Conservation (phyloP, 2,329 filamentous ascomycete genomes). For the Calonectria crousiana region DNA sequence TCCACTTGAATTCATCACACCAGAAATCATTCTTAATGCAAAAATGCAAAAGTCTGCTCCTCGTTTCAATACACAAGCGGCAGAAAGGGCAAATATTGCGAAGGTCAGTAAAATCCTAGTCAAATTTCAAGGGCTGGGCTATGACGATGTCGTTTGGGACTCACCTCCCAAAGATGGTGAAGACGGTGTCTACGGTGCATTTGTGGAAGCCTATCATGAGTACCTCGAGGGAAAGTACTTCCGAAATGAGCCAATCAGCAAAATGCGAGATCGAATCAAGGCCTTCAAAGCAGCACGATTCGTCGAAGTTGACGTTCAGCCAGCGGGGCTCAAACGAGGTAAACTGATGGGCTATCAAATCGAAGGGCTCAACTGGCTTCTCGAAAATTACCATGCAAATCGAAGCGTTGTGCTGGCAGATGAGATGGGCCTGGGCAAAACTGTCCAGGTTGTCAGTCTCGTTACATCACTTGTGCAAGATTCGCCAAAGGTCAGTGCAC, state of each 20-base stretch:
- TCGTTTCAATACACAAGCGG: conserved; percentile 69
- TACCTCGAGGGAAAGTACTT: conserved; percentile 86
- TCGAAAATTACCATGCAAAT: conserved; percentile 86
- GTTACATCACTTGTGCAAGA: conserved; percentile 79
- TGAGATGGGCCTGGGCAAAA: conserved; percentile 98
- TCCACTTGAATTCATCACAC: conserved; percentile 84
- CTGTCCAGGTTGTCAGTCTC: conserved; percentile 89
- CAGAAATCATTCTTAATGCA: conserved; percentile 91
- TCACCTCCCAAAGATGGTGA: conserved; percentile 77
- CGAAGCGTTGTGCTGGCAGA: conserved; percentile 94
- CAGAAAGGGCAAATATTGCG: conserved; percentile 78
- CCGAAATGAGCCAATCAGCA: conserved; percentile 62
- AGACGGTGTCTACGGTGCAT: conserved; percentile 79
- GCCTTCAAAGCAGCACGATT: conserved; percentile 77
- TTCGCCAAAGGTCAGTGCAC: conserved; percentile 59
- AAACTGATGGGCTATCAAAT: conserved; percentile 94
- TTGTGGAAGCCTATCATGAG: conserved; percentile 85
- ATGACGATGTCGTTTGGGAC: conserved; percentile 94
- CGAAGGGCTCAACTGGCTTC: conserved; percentile 94
- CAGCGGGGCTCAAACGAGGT: conserved; percentile 78
- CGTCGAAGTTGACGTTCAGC: conserved; percentile 77
- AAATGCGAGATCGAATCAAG: conserved; percentile 76
- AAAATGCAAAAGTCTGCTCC: conserved; percentile 64
- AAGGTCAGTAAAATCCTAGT: conserved; percentile 81
- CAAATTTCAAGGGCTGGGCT: conserved; percentile 93